These are phyloP conservation scores for Colletotrichum simmondsii DNA, from an alignment of 2,329 filamentous ascomycete species.

Conservation along the genomic window DNA sequence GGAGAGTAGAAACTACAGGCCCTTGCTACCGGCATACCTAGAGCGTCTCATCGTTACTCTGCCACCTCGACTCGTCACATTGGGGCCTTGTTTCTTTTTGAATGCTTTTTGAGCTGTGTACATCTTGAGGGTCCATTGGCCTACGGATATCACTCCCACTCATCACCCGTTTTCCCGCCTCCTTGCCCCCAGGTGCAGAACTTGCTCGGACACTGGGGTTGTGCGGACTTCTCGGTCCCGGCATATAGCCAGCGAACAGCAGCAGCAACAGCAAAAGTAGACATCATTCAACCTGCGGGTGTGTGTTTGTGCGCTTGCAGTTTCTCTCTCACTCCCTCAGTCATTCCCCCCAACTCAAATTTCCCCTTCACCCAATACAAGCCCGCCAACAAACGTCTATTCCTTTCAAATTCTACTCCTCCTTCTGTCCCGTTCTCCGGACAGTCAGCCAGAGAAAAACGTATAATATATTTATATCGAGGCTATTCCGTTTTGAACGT, in stretches of 20 bases:
- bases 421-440: neutral
- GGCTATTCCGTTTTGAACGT: slow-evolving; percentile 32
- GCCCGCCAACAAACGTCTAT: neutral
- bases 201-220: slow-evolving; percentile 11
- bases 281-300: neutral
- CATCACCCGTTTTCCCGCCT: neutral
- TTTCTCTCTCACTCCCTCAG: neutral
- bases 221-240: slow-evolving; percentile 23
- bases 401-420: neutral
- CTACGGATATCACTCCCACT: slow-evolving; percentile 4
- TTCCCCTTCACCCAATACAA: neutral
- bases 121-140: slow-evolving; percentile 9
- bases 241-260: neutral
- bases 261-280: neutral
- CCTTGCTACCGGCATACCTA: slow-evolving; percentile 24
- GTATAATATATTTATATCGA: slow-evolving; percentile 33
- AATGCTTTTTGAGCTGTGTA: slow-evolving; percentile 3
- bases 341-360: neutral
- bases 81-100: slow-evolving; percentile 31
- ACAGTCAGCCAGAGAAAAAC: neutral
- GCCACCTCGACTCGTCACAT: slow-evolving; percentile 29
- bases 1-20: slow-evolving; percentile 5
- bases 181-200: neutral
- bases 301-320: slow-evolving; percentile 30
- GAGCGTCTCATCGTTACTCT: slow-evolving; percentile 19